Base-by-base conservation (phyloP, 768 basidiomycete species). In the Mycena galericulata region DNA sequence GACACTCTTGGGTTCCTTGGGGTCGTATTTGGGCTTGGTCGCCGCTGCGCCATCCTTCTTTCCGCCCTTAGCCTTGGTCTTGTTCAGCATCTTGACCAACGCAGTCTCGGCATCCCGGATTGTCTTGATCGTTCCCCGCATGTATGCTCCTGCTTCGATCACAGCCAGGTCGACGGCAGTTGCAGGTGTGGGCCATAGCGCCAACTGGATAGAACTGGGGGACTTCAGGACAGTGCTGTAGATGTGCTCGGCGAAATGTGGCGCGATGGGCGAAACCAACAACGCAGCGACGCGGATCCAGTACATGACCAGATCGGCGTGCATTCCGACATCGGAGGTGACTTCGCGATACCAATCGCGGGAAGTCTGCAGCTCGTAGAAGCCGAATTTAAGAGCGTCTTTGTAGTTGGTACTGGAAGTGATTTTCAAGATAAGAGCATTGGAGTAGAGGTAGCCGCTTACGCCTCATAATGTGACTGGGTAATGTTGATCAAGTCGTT, bases 341-440 rank as follows among this genome's bases (percentile, higher is more conserved):
- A 97, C 94, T 77, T 96, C 93, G 64, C 96, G 94, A 79, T 99
- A 99, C 92, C 96, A 96, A 77, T 99, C 97, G 50, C 98, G 93
- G 2, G 90, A 86, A 55, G 88, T 92, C 78, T 98, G 95, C 71
- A 97, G 87, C 75, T 98, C 96, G 86, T 96, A 99, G 82, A 98
- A 97, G 51, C 97, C 97, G 71, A 87, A 92, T 80, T 98, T 97
- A 68, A 98, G 80, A 12, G 97, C 96, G 65, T 97, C 95, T 81
- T 99, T 99, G 90, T 93, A 99, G 78, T 93, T 89, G 67, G 92
- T 95, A 24, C 97, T 98, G 75, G n/a, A 49, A 58, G 45, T n/a
- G 15, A 45, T 24, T 43, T 61, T 46, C 57, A 46, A 30, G 32
- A 14, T 17, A 11, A 63, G 53, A 50, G 15, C 12, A 10, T 40